Percentiles rank a stretch among this genome's conserved stretches.
phyloP scores from a whole-genome alignment of 179 eudicot species.

The Pouteria campechiana region DNA sequence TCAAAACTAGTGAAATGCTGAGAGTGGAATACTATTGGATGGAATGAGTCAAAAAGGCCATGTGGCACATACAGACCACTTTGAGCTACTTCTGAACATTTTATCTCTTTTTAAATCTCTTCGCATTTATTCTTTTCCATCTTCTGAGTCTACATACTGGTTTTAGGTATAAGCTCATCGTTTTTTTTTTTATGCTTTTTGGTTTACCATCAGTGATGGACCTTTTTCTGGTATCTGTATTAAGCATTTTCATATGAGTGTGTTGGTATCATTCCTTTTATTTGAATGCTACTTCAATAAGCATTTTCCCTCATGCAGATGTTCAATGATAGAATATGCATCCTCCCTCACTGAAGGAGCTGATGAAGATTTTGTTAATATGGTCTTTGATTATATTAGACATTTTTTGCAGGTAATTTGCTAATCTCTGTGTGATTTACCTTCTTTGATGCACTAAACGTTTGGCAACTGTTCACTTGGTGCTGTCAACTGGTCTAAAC shows the following conservation, averaged over 20 bases:
- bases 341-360: slow-evolving; percentile 64
- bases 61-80: no score
- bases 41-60: no score
- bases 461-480: background rate
- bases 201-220: no score
- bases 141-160: no score
- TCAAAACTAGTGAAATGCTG: no score
- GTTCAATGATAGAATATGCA: slow-evolving; percentile 56
- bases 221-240: background rate
- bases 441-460: background rate
- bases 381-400: slow-evolving; percentile 39
- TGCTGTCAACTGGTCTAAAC: background rate
- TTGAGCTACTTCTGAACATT: no score
- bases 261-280: background rate
- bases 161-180: no score
- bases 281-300: background rate
- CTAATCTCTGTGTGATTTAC: background rate
- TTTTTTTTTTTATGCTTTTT: no score
- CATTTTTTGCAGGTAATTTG: slow-evolving; percentile 55
- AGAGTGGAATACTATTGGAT: no score
- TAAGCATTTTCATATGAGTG: background rate
- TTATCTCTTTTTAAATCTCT: no score
- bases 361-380: slow-evolving; percentile 46
- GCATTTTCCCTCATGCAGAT: slow-evolving; percentile 28
- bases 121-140: no score